phyloP scores from a whole-genome alignment of 176 grass and related monocot species.

The Zea luxurians region DNA sequence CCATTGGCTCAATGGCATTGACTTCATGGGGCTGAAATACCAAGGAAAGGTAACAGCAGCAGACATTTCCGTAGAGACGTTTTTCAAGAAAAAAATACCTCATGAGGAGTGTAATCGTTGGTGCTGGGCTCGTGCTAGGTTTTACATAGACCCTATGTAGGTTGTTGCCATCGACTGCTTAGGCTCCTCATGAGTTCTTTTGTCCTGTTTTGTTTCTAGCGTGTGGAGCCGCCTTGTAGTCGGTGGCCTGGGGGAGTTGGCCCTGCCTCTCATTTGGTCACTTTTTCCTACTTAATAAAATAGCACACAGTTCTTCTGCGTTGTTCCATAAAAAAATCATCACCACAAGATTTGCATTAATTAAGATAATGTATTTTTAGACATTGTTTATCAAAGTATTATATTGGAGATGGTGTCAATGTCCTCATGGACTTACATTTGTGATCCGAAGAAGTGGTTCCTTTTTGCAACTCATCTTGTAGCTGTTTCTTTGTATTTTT shows the following conservation, averaged over 20 bases:
- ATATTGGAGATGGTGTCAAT: too few relatives aligned
- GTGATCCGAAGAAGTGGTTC: neutral
- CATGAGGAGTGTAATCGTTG: too few relatives aligned
- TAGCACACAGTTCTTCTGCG: too few relatives aligned
- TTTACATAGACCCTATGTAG: neutral
- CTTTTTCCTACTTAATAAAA: too few relatives aligned
- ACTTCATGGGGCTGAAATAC: slow-evolving; percentile 76
- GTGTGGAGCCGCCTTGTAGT: neutral
- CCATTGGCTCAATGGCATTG: slow-evolving; percentile 95
- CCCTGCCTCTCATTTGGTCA: neutral
- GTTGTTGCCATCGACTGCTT: neutral
- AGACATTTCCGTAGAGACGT: too few relatives aligned
- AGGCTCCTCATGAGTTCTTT: neutral
- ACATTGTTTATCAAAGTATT: too few relatives aligned
- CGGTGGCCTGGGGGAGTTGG: neutral
- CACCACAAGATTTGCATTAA: too few relatives aligned
- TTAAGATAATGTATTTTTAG: too few relatives aligned
- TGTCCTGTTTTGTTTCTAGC: neutral
- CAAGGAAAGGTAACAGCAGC: slow-evolving; percentile 50
- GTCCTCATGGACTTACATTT: too few relatives aligned
- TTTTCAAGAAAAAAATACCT: too few relatives aligned
- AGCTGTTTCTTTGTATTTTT: neutral
- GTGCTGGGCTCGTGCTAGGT: neutral
- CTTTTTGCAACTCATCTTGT: neutral
- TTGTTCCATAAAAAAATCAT: too few relatives aligned